Conservation (phyloP, 2,329 filamentous ascomycete species). For the Trichoderma sp. region DNA sequence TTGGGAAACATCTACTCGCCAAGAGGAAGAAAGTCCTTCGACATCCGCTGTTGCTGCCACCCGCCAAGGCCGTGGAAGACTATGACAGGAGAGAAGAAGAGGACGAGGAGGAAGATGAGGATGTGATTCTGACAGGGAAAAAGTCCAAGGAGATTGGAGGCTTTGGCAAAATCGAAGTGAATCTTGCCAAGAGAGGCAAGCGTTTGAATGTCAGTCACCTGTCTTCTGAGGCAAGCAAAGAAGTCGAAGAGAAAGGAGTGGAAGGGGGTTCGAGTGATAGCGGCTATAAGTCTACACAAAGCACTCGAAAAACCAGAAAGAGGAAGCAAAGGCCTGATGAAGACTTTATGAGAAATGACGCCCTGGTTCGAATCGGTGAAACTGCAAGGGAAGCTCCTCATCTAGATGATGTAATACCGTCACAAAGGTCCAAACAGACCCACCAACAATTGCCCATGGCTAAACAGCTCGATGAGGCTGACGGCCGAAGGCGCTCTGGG, state of each 20-base stretch:
- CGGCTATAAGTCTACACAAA: slow-evolving; percentile 2
- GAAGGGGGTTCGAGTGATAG: slow-evolving; percentile 13
- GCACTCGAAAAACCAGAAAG: neutral
- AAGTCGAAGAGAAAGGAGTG: neutral
- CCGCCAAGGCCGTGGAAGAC: slow-evolving; percentile 22
- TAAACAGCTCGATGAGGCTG: slow-evolving; percentile 24
- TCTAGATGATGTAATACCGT: neutral
- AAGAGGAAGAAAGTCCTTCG: slow-evolving; percentile 5
- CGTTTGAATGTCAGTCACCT: neutral
- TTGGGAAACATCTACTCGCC: slow-evolving; percentile 15
- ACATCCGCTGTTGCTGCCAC: neutral
- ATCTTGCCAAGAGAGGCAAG: neutral
- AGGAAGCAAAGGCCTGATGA: slow-evolving; percentile 11
- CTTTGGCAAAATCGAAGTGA: neutral
- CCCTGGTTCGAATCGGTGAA: neutral
- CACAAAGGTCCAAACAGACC: neutral
- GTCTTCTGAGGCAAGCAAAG: neutral
- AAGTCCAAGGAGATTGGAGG: neutral
- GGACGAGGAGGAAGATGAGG: slow-evolving; percentile 31
- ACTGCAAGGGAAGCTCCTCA: neutral
- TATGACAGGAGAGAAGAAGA: slow-evolving; percentile 32
- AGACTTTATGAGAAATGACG: neutral
- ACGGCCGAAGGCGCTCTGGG: slow-evolving; percentile 31
- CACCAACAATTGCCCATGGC: neutral
- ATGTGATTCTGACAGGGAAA: slow-evolving; percentile 27